Evolutionary conservation across 1,139 yeast species (phyloP), one percentile per base, ranked within the genome.

Genomic region (Blastobotrys capitulatus): DNA sequence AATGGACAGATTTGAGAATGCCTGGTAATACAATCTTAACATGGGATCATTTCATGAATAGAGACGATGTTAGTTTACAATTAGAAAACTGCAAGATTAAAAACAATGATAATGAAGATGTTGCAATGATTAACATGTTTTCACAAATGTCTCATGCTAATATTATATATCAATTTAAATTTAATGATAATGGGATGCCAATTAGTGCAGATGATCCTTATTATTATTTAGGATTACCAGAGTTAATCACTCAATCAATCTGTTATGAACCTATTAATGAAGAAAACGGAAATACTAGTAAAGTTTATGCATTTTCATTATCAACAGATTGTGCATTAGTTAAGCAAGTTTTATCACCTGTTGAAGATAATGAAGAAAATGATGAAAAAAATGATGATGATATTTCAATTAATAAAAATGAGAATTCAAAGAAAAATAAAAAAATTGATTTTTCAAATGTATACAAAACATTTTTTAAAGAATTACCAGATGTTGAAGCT

Each of bases 41-140:
- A 0, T 83, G 90, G 88, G 83, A 82, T 52, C 95, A 87, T 63
- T 76, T 70, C 53, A 65, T 83, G 42, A 73, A 75, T 42, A 73
- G 76, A 10, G 52, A 62, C 0, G 95, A 87, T 57, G 77, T 79
- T 1, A 75, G 89, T 0, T 58, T 82, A 52, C 70, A 66, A 51
- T 54, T 85, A 42, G 54, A 68, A 1, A 66, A 75, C 1, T 46
- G 48, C 13, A 58, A 57, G 13, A 38, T 66, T 42, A 10, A 29
- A 13, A 29, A 29, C 9, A 3, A 29, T 9, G 9, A 29, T 29
- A 10, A 4, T 6, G 61, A 60, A 15, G 60, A 58, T 4, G 53
- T 60, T 4, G 69, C 64, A 46, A 51, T 66, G 31, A 73, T 78
- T 25, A 52, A 71, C 15, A 51, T 78, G 0, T 67, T 71, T 50